A percentile compares a stretch with the other conserved stretches of the same genome.
Evolutionary conservation across 345 rosid genomes (phyloP).

Genomic region (Salix caprea): DNA sequence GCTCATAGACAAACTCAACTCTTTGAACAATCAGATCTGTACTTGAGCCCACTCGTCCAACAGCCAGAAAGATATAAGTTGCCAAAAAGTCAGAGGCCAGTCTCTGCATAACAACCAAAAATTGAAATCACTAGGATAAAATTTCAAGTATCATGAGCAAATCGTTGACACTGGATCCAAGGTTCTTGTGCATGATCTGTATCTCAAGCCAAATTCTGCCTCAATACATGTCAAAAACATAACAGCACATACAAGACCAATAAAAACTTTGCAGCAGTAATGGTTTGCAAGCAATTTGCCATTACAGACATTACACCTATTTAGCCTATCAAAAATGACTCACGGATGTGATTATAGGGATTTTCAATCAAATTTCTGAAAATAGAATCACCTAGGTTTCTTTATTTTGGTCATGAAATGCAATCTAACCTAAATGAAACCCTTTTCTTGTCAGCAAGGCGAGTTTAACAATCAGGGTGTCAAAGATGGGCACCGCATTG

Average conservation of each 20-base stretch:
- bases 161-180: neutral
- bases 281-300: neutral
- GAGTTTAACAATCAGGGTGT: neutral
- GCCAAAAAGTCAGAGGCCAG: conserved; percentile 86
- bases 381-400: neutral
- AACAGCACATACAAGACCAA: neutral
- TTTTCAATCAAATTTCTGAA: neutral
- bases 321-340: neutral
- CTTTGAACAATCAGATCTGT: conserved; percentile 96
- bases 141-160: neutral
- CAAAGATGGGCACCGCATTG: neutral
- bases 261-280: neutral
- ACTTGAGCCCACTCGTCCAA: conserved; percentile 98
- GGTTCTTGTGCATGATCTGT: neutral
- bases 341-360: neutral
- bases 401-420: neutral
- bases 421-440: neutral
- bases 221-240: neutral
- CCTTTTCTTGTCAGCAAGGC: neutral
- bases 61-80: conserved; percentile 83
- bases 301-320: neutral
- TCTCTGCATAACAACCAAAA: conserved; percentile 53
- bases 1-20: conserved; percentile 86
- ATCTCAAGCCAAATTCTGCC: neutral
- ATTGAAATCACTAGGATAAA: neutral